These are phyloP conservation scores for Phytopythium aichiense DNA, from an alignment of 352 stramenopile species.

Conservation along the genomic window DNA sequence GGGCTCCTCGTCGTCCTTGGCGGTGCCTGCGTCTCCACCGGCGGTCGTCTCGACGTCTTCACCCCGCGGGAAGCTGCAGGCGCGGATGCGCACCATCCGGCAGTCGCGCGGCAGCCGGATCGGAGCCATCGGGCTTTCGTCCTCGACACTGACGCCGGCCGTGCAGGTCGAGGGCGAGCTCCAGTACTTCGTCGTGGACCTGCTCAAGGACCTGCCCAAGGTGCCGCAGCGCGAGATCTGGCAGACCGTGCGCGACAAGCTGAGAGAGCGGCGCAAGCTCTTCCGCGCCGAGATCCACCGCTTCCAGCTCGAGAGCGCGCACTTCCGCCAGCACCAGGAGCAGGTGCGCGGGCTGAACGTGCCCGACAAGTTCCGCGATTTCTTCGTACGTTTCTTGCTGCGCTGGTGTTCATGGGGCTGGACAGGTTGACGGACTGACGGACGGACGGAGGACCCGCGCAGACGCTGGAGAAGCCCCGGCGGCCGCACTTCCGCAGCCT, in stretches of 20 bases:
- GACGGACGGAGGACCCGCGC: not conserved
- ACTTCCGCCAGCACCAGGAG: conserved; percentile 49
- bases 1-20: not conserved
- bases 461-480: conserved; percentile 38
- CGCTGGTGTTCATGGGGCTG: not conserved
- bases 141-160: conserved; percentile 12
- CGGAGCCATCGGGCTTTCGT: not conserved
- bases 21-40: not conserved
- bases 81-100: conserved; percentile 23
- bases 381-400: conserved; percentile 41
- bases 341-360: conserved; percentile 48
- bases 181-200: conserved; percentile 60
- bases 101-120: conserved; percentile 11
- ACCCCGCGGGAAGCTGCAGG: conserved; percentile 20
- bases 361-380: conserved; percentile 63
- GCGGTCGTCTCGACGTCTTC: not conserved
- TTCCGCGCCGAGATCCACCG: conserved; percentile 63
- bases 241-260: conserved; percentile 41
- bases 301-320: conserved; percentile 51
- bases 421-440: not conserved
- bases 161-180: conserved; percentile 35
- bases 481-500: conserved; percentile 58
- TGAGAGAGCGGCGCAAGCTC: conserved; percentile 52
- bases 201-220: conserved; percentile 53
- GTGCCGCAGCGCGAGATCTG: conserved; percentile 38